Evolutionary conservation across 139 green algal genomes (phyloP), one percentile per base, ranked within the genome.

Genomic region (Chlorella sp.): DNA sequence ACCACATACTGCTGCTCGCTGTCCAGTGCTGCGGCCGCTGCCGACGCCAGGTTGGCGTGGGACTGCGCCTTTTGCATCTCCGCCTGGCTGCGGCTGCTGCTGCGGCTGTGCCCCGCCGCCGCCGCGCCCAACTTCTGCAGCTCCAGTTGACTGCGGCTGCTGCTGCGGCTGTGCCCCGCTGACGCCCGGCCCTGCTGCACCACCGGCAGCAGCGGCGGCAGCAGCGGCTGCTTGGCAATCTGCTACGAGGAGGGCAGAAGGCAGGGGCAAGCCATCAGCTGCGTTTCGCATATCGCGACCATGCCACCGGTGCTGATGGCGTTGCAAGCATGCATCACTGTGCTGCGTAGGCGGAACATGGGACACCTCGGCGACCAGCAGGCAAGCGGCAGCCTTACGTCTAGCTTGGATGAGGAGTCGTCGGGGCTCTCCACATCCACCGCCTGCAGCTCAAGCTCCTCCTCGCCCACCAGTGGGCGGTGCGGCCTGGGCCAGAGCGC

Each of bases 391-490:
- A 4, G 11, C 28, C 76, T 71, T 60, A 82, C 76, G 64, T 82
- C 76, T 2, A 82, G 16, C 76, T 84, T 84, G n/a, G 23, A 38
- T 12, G 9, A n/a, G 18, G 36, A 0, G 6, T 63, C 79, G 4
- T 84, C 64, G 0, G 44, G 44, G n/a, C 12, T 75, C 41, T 84
- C 79, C 17, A 84, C 34, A 47, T 74, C 78, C 69, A 75, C 30
- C 21, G 20, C 74, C 55, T 36, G 17, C 38, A 86, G 28, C 72
- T 87, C 86, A 20, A 86, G 81, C 44, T 75, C 81, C 20, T 87
- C 87, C 72, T 90, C 87, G 0, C 87, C 87, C 21, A 84, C 57
- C 30, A 80, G 36, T 26, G 81, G 81, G 13, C 81, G 81, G 28
- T 86, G 81, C 28, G 78, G 78, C 78, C 76, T 82, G 76, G 36